Base-by-base conservation (phyloP, 441 rosid species). In the Hura crepitans region DNA sequence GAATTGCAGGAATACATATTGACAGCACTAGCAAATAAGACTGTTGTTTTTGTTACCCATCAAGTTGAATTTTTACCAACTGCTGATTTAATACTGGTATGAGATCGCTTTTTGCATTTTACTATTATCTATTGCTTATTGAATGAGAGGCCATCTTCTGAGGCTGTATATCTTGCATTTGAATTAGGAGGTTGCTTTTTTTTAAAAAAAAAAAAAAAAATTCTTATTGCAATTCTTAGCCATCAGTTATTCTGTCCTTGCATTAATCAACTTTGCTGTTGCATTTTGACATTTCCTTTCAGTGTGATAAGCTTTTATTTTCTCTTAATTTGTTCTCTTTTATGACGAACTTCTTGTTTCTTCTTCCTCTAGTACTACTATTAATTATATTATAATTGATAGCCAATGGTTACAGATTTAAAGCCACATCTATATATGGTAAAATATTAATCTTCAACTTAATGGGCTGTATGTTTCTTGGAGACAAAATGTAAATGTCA, bases 31-130 rank as follows among this genome's bases (percentile, higher is more conserved):
- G 96, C 86, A 66, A 80, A 75, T 73, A 96, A 91, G 80, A 96
- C 99, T 56, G 92, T 92, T 72, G 80, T 96, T 69, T 96, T 86
- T 75, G 99, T 96, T 79, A 96, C 99, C 46, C 99, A 96, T 86
- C 99, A 96, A 87, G 97, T 96, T 68, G 99, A 95, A 81, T 95
- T 92, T 87, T 85, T 95, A 61, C 99, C 98, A 3, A 75, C 91
- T 57, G 96, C 99, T 71, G 98, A 92, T 78, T 78, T 92, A 77
- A 96, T 96, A 72, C 83, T 96, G 98, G 98, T 96, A 84, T 18
- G 79, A 37, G 39, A 33, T 72, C 56, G 31, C 67, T 59, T 75
- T 56, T 66, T 6, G 4, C 18, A 49, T 46, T 62, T 59, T 14
- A 35, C 30, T 10, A 61, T 30, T 33, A 2, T 63, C 47, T 27